Evolutionary conservation across 2,329 filamentous ascomycete genomes (phyloP).

Genomic region (Trichoderma afroharzianum): DNA sequence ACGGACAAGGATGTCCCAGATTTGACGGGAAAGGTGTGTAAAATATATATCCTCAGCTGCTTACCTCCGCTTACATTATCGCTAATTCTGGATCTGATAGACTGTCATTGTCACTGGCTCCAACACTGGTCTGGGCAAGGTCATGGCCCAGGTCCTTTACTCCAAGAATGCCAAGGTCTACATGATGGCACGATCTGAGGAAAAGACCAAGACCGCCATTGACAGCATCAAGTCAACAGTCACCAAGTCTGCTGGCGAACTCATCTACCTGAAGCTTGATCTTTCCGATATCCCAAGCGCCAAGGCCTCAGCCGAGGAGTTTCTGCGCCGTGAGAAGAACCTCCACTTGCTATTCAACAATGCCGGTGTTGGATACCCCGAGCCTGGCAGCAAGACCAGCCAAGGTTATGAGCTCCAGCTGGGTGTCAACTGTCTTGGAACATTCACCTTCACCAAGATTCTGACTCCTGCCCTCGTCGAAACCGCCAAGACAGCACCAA

Average conservation of each 20-base stretch:
- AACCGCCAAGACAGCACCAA: slow-evolving; percentile 31
- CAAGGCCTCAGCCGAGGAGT: slow-evolving; percentile 25
- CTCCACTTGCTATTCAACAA: slow-evolving; percentile 42
- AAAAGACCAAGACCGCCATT: slow-evolving; percentile 43
- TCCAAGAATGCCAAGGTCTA: slow-evolving; percentile 52
- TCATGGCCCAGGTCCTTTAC: slow-evolving; percentile 52
- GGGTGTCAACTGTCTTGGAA: slow-evolving; percentile 38
- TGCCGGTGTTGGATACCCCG: slow-evolving; percentile 39
- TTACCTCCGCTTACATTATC: background rate
- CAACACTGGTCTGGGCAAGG: slow-evolving; percentile 44
- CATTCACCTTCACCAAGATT: slow-evolving; percentile 38
- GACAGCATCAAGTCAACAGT: slow-evolving; percentile 34
- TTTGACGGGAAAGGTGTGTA: slow-evolving; percentile 44
- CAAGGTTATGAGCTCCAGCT: slow-evolving; percentile 38
- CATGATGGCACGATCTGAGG: slow-evolving; percentile 44
- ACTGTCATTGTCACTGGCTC: slow-evolving; percentile 50
- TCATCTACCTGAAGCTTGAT: slow-evolving; percentile 43
- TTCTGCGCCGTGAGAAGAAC: slow-evolving; percentile 23
- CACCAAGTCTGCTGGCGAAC: slow-evolving; percentile 34
- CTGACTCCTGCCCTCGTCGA: slow-evolving; percentile 33
- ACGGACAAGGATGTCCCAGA: slow-evolving; percentile 61
- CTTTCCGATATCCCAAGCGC: slow-evolving; percentile 33
- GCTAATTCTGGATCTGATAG: slow-evolving; percentile 22
- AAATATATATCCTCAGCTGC: background rate
- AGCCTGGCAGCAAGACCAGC: slow-evolving; percentile 25